phyloP scores from a whole-genome alignment of 106 monocot species.

The Dendrobium chrysotoxum region DNA sequence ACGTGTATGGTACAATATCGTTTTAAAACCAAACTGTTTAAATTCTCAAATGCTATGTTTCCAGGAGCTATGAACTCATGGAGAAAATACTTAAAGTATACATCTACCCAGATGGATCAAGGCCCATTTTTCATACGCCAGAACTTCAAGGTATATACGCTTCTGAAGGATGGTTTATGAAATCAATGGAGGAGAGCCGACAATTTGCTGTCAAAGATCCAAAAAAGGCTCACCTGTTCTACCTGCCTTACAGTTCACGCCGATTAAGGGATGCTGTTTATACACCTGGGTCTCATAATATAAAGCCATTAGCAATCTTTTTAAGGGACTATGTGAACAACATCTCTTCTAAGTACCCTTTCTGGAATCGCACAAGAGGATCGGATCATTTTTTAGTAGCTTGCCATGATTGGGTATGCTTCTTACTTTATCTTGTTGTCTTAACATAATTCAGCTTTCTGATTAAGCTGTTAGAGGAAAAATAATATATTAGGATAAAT shows the following conservation, averaged over 20 bases:
- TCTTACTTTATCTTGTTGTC: neutral
- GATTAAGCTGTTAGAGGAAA: too few species aligned
- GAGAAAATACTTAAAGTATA: slow-evolving; percentile 60
- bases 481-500: too few species aligned
- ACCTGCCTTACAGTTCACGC: slow-evolving; percentile 48
- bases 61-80: slow-evolving; percentile 84
- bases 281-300: slow-evolving; percentile 27
- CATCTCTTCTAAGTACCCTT: slow-evolving; percentile 40
- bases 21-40: too few species aligned
- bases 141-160: slow-evolving; percentile 43
- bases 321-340: slow-evolving; percentile 41
- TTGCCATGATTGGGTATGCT: slow-evolving; percentile 68
- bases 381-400: slow-evolving; percentile 55
- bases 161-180: slow-evolving; percentile 33
- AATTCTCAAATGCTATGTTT: slow-evolving; percentile 1
- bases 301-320: slow-evolving; percentile 18
- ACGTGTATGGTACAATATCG: too few species aligned
- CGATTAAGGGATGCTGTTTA: slow-evolving; percentile 31
- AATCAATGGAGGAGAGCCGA: slow-evolving; percentile 29
- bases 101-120: slow-evolving; percentile 31
- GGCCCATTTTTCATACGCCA: slow-evolving; percentile 49
- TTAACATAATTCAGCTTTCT: neutral
- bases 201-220: slow-evolving; percentile 28
- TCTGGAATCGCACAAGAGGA: slow-evolving; percentile 51
- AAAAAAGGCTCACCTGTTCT: slow-evolving; percentile 43